Evolutionary conservation across 73 alveolate species (phyloP).

Genomic region (Paramecium sonneborni): DNA sequence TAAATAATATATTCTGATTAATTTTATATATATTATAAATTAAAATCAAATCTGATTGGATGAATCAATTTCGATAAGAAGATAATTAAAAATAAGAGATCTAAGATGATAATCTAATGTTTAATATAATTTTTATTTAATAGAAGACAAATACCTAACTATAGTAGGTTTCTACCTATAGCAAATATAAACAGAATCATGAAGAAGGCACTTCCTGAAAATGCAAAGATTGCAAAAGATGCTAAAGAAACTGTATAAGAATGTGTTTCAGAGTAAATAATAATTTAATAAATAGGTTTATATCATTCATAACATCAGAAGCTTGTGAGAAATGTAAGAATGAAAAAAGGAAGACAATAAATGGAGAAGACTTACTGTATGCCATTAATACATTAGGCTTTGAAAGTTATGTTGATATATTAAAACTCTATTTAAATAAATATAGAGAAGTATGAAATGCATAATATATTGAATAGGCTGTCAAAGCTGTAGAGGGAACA

Average conservation of each 20-base stretch:
- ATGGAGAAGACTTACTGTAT: slow-evolving; percentile 95
- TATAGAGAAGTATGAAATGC: slow-evolving; percentile 79
- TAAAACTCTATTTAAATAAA: slow-evolving; percentile 81
- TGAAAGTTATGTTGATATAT: slow-evolving; percentile 91
- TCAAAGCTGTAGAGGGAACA: slow-evolving; percentile 63
- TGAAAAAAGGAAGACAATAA: slow-evolving; percentile 96
- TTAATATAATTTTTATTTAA: neutral
- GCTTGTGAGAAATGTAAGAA: slow-evolving; percentile 96
- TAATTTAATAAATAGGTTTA: slow-evolving; percentile 74
- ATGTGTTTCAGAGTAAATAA: slow-evolving; percentile 95
- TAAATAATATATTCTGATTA: neutral
- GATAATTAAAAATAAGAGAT: slow-evolving; percentile 43
- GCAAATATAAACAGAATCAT: slow-evolving; percentile 97
- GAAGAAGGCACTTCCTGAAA: slow-evolving; percentile 94
- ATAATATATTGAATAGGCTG: slow-evolving; percentile 49
- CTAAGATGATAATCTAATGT: slow-evolving; percentile 37
- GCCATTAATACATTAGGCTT: slow-evolving; percentile 94
- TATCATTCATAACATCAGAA: slow-evolving; percentile 74
- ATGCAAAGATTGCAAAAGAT: slow-evolving; percentile 95
- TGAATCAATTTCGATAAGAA: slow-evolving; percentile 24
- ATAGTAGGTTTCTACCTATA: slow-evolving; percentile 88
- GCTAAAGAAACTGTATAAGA: slow-evolving; percentile 98
- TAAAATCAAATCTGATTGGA: neutral
- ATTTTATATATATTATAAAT: neutral
- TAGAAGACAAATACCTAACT: slow-evolving; percentile 57